Conservation (phyloP, 495 filamentous ascomycete species). For the Rostrohypoxylon terebratum region DNA sequence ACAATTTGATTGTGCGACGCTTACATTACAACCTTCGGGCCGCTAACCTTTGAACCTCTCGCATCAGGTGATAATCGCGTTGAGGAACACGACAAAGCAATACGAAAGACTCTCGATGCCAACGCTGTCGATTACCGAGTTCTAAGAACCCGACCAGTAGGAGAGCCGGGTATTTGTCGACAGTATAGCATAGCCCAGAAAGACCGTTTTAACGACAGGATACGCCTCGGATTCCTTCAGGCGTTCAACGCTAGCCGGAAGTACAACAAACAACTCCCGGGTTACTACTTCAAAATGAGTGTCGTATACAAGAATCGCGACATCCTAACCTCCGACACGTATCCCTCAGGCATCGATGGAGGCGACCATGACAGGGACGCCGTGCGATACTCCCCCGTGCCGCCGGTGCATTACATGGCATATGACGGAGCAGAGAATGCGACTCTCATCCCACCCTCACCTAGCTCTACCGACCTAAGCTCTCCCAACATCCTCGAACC, state of each 20-base stretch:
- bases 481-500: slow-evolving; percentile 18
- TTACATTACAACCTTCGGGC: slow-evolving; percentile 16
- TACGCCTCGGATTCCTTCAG: slow-evolving; percentile 39
- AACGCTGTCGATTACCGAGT: slow-evolving; percentile 28
- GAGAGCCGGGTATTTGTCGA: slow-evolving; percentile 33
- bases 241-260: slow-evolving; percentile 30
- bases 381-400: slow-evolving; percentile 15
- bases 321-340: slow-evolving; percentile 53
- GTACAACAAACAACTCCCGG: slow-evolving; percentile 34
- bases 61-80: slow-evolving; percentile 27
- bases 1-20: not conserved
- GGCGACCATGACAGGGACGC: slow-evolving; percentile 15
- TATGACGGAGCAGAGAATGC: slow-evolving; percentile 20
- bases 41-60: slow-evolving; percentile 17
- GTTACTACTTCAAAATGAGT: slow-evolving; percentile 54
- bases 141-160: not conserved
- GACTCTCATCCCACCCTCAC: slow-evolving; percentile 33
- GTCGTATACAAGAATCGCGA: slow-evolving; percentile 55
- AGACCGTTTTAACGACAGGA: slow-evolving; percentile 34
- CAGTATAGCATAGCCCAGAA: slow-evolving; percentile 32
- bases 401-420: slow-evolving; percentile 39
- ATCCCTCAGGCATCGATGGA: slow-evolving; percentile 45
- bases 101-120: slow-evolving; percentile 25
- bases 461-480: slow-evolving; percentile 26
- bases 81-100: slow-evolving; percentile 21